Evolutionary conservation across 768 basidiomycete species (phyloP).

Genomic region (Coprinopsis marcescibilis): DNA sequence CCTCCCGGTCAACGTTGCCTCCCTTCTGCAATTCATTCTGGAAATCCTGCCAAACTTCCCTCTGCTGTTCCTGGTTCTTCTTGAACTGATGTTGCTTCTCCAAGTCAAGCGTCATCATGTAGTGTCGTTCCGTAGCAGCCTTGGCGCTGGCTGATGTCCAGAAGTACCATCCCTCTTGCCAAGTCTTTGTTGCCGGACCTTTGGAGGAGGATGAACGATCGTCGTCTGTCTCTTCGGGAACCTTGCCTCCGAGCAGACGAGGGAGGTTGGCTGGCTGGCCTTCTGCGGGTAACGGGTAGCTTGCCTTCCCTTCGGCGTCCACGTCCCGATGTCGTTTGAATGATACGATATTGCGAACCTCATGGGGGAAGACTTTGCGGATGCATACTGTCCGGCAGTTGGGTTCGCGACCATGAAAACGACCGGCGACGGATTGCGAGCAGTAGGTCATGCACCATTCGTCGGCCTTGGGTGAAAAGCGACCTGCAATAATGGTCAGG

Average conservation of each 20-base stretch:
- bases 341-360: slow-evolving; percentile 46
- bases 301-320: slow-evolving; percentile 40
- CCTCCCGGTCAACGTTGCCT: slow-evolving; percentile 15
- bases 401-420: slow-evolving; percentile 45
- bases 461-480: slow-evolving; percentile 53
- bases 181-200: slow-evolving; percentile 44
- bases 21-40: slow-evolving; percentile 39
- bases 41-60: slow-evolving; percentile 46
- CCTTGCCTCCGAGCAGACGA: slow-evolving; percentile 37
- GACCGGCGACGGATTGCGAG: slow-evolving; percentile 50
- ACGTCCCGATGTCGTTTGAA: slow-evolving; percentile 40
- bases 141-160: slow-evolving; percentile 55
- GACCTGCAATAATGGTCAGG: slow-evolving; percentile 29
- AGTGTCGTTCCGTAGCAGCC: slow-evolving; percentile 49
- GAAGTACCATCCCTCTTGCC: slow-evolving; percentile 74
- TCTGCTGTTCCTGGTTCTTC: slow-evolving; percentile 32
- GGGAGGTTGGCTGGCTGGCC: slow-evolving; percentile 51
- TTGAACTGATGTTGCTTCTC: slow-evolving; percentile 42
- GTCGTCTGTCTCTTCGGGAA: slow-evolving; percentile 28
- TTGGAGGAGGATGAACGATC: slow-evolving; percentile 15
- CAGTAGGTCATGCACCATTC: slow-evolving; percentile 64
- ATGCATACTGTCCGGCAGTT: slow-evolving; percentile 56
- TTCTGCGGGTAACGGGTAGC: slow-evolving; percentile 60
- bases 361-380: slow-evolving; percentile 62
- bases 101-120: slow-evolving; percentile 55